A percentile compares a stretch with the other conserved stretches of the same genome.
Evolutionary conservation across 2,329 filamentous ascomycete species (phyloP).

Genomic region (Lachnum nothofagi): DNA sequence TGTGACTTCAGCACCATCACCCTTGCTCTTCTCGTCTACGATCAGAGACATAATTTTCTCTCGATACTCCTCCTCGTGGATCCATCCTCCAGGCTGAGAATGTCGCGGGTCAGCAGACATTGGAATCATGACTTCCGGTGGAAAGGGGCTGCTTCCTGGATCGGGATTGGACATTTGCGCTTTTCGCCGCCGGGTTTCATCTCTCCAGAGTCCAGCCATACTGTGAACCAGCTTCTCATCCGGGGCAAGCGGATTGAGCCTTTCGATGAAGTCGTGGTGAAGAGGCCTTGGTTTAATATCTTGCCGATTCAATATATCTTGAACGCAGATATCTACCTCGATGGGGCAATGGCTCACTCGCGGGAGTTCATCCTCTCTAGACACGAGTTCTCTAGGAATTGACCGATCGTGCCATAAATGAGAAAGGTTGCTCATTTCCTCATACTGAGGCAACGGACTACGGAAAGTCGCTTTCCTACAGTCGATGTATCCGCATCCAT

Average conservation of each 20-base stretch:
- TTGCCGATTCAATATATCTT: slow-evolving; percentile 78
- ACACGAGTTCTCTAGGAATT: slow-evolving; percentile 54
- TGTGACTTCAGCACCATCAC: slow-evolving; percentile 39
- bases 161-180: slow-evolving; percentile 60
- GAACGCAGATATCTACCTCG: slow-evolving; percentile 83
- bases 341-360: slow-evolving; percentile 82
- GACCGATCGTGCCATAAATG: slow-evolving; percentile 79
- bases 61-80: slow-evolving; percentile 82
- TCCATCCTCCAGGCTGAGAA: slow-evolving; percentile 73
- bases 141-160: slow-evolving; percentile 69
- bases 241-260: slow-evolving; percentile 53
- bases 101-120: slow-evolving; percentile 81
- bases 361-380: slow-evolving; percentile 60
- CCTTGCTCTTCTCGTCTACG: slow-evolving; percentile 53
- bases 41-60: slow-evolving; percentile 60
- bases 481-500: slow-evolving; percentile 84
- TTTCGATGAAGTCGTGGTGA: slow-evolving; percentile 83
- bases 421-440: slow-evolving; percentile 52
- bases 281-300: slow-evolving; percentile 71
- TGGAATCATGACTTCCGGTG: slow-evolving; percentile 72
- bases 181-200: slow-evolving; percentile 77
- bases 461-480: slow-evolving; percentile 68
- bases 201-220: slow-evolving; percentile 88
- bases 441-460: slow-evolving; percentile 64
- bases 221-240: slow-evolving; percentile 85